Evolutionary conservation across 2,329 filamentous ascomycete species (phyloP).

Genomic region (Hypoxylon sp.): DNA sequence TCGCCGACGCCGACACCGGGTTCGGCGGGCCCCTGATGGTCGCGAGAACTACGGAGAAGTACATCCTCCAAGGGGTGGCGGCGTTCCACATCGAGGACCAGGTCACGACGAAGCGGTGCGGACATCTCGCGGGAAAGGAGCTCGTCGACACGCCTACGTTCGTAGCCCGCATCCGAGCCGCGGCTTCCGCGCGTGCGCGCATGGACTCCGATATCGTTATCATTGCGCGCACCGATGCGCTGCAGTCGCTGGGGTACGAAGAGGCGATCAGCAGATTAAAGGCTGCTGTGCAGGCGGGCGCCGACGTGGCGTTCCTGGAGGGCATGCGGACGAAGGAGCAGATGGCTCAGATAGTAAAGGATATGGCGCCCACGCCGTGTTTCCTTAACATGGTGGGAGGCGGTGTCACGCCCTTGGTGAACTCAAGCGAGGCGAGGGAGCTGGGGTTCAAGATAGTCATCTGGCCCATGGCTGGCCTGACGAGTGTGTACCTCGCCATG

Average conservation of each 20-base stretch:
- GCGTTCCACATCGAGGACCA: slow-evolving; percentile 57
- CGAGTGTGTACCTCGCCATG: slow-evolving; percentile 53
- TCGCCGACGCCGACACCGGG: slow-evolving; percentile 73
- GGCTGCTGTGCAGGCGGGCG: slow-evolving; percentile 64
- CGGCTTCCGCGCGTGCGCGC: slow-evolving; percentile 55
- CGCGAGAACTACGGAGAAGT: slow-evolving; percentile 61
- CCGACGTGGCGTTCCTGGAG: slow-evolving; percentile 69
- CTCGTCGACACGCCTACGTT: slow-evolving; percentile 53
- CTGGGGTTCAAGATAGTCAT: slow-evolving; percentile 55
- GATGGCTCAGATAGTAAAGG: slow-evolving; percentile 57
- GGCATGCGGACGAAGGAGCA: slow-evolving; percentile 64
- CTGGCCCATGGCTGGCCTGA: slow-evolving; percentile 54
- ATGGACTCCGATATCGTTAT: slow-evolving; percentile 68
- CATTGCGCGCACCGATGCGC: slow-evolving; percentile 71
- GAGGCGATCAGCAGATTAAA: slow-evolving; percentile 63
- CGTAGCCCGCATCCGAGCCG: slow-evolving; percentile 53
- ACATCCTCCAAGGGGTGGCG: slow-evolving; percentile 53
- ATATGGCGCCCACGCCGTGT: slow-evolving; percentile 54
- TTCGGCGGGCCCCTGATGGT: slow-evolving; percentile 70
- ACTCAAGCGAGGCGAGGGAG: slow-evolving; percentile 47
- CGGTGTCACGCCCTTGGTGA: slow-evolving; percentile 54
- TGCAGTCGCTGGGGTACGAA: slow-evolving; percentile 67
- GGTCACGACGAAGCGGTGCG: slow-evolving; percentile 58
- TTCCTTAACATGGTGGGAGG: slow-evolving; percentile 55
- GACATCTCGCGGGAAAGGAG: slow-evolving; percentile 58